Conservation (phyloP, 768 basidiomycete species). For the Asterophora lycoperdoides region DNA sequence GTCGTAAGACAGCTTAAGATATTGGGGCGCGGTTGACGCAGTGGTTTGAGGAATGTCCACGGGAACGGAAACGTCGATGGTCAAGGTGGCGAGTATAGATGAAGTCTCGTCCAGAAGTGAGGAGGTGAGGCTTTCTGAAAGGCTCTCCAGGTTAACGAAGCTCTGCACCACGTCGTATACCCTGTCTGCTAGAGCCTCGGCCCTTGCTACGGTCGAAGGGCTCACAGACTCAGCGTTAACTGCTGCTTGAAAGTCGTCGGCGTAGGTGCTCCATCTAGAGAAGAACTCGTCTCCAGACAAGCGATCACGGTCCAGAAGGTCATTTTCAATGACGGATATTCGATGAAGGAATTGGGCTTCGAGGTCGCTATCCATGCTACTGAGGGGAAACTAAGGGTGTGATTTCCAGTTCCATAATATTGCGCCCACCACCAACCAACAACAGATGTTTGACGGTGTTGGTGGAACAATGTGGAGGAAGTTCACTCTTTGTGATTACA, state of each 20-base stretch:
- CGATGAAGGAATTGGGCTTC: constrained; percentile 9
- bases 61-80: neutral
- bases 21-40: constrained; percentile 1
- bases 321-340: constrained; percentile 7
- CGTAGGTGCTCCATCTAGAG: constrained; percentile 8
- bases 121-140: constrained; percentile 6
- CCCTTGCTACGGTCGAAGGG: constrained; percentile 8
- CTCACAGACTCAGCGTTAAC: constrained; percentile 6
- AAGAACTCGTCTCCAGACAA: constrained; percentile 12
- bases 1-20: constrained; percentile 28
- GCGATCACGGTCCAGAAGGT: constrained; percentile 7
- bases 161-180: neutral
- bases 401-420: neutral
- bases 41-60: too few species aligned
- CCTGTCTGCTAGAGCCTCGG: constrained; percentile 12
- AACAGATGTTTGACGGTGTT: constrained; percentile 8
- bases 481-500: neutral
- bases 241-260: constrained; percentile 9
- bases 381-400: too few species aligned
- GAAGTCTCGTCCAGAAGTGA: constrained; percentile 5
- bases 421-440: neutral
- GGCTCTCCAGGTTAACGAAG: constrained; percentile 8
- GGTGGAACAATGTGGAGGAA: constrained; percentile 3
- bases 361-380: constrained; percentile 1
- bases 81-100: neutral